A percentile compares a stretch with the other conserved stretches of the same genome.
These are phyloP conservation scores for Botrytis squamosa DNA, from an alignment of 2,329 filamentous ascomycete genomes.

Conservation along the genomic window DNA sequence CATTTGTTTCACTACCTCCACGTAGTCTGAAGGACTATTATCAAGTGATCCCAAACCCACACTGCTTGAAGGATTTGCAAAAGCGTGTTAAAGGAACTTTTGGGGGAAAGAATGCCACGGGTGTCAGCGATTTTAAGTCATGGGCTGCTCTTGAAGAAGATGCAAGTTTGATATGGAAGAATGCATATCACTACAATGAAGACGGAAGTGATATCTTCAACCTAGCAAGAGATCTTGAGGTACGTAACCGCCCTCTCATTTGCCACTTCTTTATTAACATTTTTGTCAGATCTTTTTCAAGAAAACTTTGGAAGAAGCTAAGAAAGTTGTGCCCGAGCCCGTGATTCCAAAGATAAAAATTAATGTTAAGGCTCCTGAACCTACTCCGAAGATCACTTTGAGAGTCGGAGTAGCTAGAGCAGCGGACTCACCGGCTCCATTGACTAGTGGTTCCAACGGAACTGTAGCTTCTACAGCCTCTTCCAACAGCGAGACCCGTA, in stretches of 20 bases:
- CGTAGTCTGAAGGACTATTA: constrained; percentile 81
- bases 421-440: constrained; percentile 52
- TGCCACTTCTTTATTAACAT: constrained; percentile 23
- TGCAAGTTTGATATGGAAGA: constrained; percentile 78
- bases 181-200: constrained; percentile 87
- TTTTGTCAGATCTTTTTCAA: constrained; percentile 63
- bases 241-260: constrained; percentile 41
- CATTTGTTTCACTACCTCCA: constrained; percentile 76
- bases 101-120: constrained; percentile 62
- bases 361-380: constrained; percentile 67
- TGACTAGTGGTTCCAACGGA: constrained; percentile 44
- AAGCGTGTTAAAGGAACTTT: constrained; percentile 74
- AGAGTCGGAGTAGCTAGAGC: constrained; percentile 55
- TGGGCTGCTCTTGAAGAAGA: constrained; percentile 83
- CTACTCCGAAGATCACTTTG: constrained; percentile 66
- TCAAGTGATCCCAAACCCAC: constrained; percentile 74
- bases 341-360: constrained; percentile 64
- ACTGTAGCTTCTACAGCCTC: constrained; percentile 18
- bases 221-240: constrained; percentile 77
- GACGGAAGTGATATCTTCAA: constrained; percentile 82
- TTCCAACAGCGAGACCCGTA: constrained; percentile 33
- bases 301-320: constrained; percentile 67
- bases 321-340: constrained; percentile 69
- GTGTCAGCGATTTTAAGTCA: constrained; percentile 68
- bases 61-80: constrained; percentile 74